Evolutionary conservation across 345 rosid species (phyloP), one percentile per base, ranked within the genome.

Genomic region (Euphorbia lathyris): DNA sequence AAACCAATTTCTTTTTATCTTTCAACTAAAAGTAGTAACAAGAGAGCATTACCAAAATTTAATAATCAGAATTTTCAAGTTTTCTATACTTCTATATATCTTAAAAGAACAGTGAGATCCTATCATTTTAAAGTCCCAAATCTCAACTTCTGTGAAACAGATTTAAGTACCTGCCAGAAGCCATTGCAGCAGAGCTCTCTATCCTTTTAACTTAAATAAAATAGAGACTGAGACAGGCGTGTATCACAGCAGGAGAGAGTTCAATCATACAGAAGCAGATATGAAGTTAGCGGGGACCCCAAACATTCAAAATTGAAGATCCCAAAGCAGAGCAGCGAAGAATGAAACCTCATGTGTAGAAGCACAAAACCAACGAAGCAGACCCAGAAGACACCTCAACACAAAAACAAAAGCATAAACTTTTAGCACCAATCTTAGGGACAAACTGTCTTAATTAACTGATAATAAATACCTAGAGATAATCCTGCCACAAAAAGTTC

Each of bases 341-440:
- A 76, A 82, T 77, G 77, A 76, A 83, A 85, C 81, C 86, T 70
- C 84, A 72, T 82, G 86, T 79, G 98, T 80, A 87, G 90, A 82
- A 79, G 91, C 93, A 88, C 83, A 87, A 83, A 90, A 89, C 88
- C 89, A 84, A 89, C 74, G 91, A 86, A 77, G 97, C 82, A 87
- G 90, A 89, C 78, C 85, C 89, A 83, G 90, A 86, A 80, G 96
- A 86, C 80, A 93, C 97, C 97, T 93, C 97, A 79, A 86, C 86
- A 83, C 78, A 71, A 83, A 88, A 85, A 84, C 56, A 79, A 85
- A 89, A 83, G 80, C 82, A 88, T 48, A 80, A 73, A 76, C 48
- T 70, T 86, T 93, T 75, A 89, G 96, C 83, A 80, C 72, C 68
- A 67, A 69, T 70, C 80, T 65, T 12, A 74, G 74, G 58, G 73